Evolutionary conservation across 176 grass and related monocot species (phyloP).

Genomic region (Ensete ventricosum): DNA sequence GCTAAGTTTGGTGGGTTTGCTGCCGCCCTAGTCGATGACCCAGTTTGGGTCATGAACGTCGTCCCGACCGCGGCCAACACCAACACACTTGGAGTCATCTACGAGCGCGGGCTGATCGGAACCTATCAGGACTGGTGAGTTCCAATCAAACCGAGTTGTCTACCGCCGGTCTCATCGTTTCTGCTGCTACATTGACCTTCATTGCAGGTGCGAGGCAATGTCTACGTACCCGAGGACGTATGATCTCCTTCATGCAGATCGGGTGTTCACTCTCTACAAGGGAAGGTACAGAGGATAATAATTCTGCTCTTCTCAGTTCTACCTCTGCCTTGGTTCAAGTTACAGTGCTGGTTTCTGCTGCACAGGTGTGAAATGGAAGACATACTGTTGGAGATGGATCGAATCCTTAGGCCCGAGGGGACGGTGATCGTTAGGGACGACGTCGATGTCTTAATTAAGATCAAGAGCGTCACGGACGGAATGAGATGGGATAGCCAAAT

Average conservation of each 20-base stretch:
- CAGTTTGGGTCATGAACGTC: constrained; percentile 55
- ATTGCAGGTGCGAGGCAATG: constrained; percentile 47
- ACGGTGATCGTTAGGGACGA: constrained; percentile 47
- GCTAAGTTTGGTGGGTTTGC: constrained; percentile 33
- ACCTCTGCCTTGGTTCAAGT: background rate
- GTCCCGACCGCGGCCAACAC: constrained; percentile 23
- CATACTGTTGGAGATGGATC: constrained; percentile 51
- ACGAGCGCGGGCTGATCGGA: constrained; percentile 48
- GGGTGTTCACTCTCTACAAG: constrained; percentile 40
- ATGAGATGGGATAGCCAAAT: constrained; percentile 50
- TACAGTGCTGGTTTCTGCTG: background rate
- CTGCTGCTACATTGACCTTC: background rate
- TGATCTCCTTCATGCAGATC: constrained; percentile 47
- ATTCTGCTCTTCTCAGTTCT: too few species aligned
- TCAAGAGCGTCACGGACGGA: constrained; percentile 37
- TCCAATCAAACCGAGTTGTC: background rate
- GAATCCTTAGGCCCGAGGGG: constrained; percentile 42
- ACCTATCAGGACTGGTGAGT: constrained; percentile 45
- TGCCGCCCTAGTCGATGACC: constrained; percentile 29
- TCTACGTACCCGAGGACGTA: constrained; percentile 50
- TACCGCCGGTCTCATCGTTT: too few species aligned
- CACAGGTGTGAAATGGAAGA: constrained; percentile 39
- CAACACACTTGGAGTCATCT: constrained; percentile 39
- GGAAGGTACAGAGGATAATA: constrained; percentile 19
- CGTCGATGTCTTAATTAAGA: constrained; percentile 29